Evolutionary conservation across 106 monocot genomes (phyloP), one percentile per base, ranked within the genome.

Genomic region (Xerophyta viscosa): DNA sequence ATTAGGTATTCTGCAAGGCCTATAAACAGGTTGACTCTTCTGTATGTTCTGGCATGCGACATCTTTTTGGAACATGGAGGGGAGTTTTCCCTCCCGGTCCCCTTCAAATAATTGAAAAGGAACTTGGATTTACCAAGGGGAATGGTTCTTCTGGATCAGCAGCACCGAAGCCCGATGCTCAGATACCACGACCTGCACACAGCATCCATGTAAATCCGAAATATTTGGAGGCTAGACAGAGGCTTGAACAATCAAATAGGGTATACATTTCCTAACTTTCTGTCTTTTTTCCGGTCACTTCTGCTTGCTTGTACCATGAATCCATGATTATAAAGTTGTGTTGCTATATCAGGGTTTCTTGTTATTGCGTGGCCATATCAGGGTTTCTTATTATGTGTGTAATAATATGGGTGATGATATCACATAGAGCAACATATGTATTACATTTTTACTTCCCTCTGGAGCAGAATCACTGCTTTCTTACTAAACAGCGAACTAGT

Each of bases 161-260:
- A 53, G 54, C 42, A 50, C 61, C 72, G 14, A 78, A 46, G 57
- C 24, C 73, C 59, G 84, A 89, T 63, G 62, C 80, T 48, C 84
- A 85, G 46, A 24, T 72, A 27, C 82, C 72, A 37, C 71, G 75
- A 2, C 74, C 78, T 44, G 24, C 82, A 8, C 76, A 86, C 29
- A 82, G 96, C 71, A 98, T 98, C 64, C 96, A 98, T 67, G 89
- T 98, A 31, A 98, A 98, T 60, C 89, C 89, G 58, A 89, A 98
- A 66, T 98, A 98, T 68, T 72, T 98, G 42, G 96, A 98, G 46
- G 94, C 94, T 26, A 89, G 84, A 42, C 94, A 85, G 52, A 78
- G 66, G 3, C 82, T 79, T 48, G 84, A 84, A 31, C 81, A 82
- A 22, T 66, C 84, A 46, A 65, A 56, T 41, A 66, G 47, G 66